phyloP scores from a whole-genome alignment of 2,329 filamentous ascomycete species.

The Anisogramma anomala region DNA sequence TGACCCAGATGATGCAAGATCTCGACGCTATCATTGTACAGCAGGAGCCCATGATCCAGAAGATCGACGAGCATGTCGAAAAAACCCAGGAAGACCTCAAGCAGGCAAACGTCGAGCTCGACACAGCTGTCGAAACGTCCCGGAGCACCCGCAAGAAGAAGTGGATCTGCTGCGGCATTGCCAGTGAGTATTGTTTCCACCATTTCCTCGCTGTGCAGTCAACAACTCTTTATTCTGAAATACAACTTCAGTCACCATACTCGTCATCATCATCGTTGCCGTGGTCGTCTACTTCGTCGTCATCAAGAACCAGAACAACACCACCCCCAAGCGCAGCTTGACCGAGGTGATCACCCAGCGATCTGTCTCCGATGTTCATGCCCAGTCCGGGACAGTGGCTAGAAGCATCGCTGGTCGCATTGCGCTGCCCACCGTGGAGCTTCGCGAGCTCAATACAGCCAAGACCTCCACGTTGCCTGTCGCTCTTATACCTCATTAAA shows the following conservation, averaged over 20 bases:
- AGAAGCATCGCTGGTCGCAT: constrained; percentile 13
- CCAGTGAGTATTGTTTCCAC: constrained; percentile 32
- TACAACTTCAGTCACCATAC: constrained; percentile 25
- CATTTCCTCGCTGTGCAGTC: too few relatives aligned
- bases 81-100: constrained; percentile 75
- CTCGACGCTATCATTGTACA: constrained; percentile 77
- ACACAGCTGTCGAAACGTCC: constrained; percentile 70
- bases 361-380: constrained; percentile 15
- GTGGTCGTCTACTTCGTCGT: constrained; percentile 35
- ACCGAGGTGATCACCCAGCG: constrained; percentile 17
- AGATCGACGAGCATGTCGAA: constrained; percentile 79
- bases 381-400: constrained; percentile 17
- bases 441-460: background rate
- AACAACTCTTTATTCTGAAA: background rate
- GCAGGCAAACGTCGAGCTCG: constrained; percentile 76
- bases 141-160: constrained; percentile 79
- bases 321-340: constrained; percentile 16
- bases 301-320: constrained; percentile 22
- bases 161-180: constrained; percentile 84
- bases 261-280: constrained; percentile 41
- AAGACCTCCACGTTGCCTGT: constrained; percentile 1
- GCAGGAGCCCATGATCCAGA: constrained; percentile 67
- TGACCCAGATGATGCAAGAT: constrained; percentile 79
- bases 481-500: background rate
- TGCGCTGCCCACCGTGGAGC: constrained; percentile 1